phyloP scores from a whole-genome alignment of 1,139 yeast genomes.

The Zhuliangozyma parablackwelliae region DNA sequence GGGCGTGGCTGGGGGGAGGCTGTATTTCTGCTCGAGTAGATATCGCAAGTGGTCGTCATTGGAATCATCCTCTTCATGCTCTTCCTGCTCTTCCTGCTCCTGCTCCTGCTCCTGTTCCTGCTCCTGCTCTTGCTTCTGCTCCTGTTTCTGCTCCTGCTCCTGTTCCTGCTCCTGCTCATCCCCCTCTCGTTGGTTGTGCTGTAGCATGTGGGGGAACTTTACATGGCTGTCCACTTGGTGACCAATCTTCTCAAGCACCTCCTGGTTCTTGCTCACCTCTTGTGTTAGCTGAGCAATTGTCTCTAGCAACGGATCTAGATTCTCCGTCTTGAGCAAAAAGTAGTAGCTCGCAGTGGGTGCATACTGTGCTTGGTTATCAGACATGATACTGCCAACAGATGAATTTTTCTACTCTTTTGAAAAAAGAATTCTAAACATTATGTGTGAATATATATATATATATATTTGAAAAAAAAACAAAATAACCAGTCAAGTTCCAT shows the following conservation, averaged over 20 bases:
- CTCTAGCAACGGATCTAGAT: constrained; percentile 26
- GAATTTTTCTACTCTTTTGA: no score
- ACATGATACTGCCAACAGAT: no score
- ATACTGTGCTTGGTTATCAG: no score
- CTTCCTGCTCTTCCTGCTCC: no score
- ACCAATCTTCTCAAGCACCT: constrained; percentile 19
- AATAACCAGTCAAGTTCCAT: neutral
- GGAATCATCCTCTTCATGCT: no score
- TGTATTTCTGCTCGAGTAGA: constrained; percentile 14
- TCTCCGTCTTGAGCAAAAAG: constrained; percentile 36
- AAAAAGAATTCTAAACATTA: no score
- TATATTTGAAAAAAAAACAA: no score
- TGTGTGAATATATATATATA: no score
- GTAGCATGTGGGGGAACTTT: no score
- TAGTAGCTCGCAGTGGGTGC: constrained; percentile 8
- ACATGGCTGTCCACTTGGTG: constrained; percentile 13
- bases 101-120: neutral
- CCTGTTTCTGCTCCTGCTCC: neutral
- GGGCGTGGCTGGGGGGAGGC: constrained; percentile 4
- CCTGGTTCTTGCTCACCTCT: constrained; percentile 23
- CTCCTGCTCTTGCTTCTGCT: neutral
- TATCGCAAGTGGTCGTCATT: constrained; percentile 14
- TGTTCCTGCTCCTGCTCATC: no score
- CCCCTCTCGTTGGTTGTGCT: no score
- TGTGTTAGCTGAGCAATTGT: constrained; percentile 19